Evolutionary conservation across 176 grass and related monocot genomes (phyloP), one percentile per base, ranked within the genome.

Genomic region (Aegilops tauschii): DNA sequence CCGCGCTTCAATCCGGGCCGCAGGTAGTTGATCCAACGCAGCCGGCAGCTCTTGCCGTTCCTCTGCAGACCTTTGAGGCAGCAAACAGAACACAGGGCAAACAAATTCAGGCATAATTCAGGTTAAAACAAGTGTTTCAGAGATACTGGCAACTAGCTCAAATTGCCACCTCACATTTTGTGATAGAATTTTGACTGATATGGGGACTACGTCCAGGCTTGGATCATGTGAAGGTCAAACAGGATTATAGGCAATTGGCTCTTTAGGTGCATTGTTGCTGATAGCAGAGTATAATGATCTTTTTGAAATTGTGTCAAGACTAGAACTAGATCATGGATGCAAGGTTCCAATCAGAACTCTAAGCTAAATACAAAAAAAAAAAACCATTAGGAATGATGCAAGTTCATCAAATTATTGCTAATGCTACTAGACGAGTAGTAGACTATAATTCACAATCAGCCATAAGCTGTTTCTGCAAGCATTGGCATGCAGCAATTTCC

Each of bases 1-100:
- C 95, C 95, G 52, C 82, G 88, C 27, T 97, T 97, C 77, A 97
- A 81, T 76, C 95, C 89, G 9, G 92, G 90, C 23, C 89, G 86
- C 75, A 95, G 61, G 85, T 97, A 97, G 82, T 97, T 95, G 88
- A 97, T 94, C 95, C 95, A 97, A 42, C 95, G 93, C 63, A 97
- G 72, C 8, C 95, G 91, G 69, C 95, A 97, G 87, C 95, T 97
- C 82, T 97, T 97, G 66, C 92, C 95, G 50, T 94, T 97, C 82
- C 95, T 87, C 87, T 93, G 95, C 82, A 97, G 84, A 49, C 92
- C 95, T 97, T 14, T 64, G 6, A 49, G 56, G 12, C 45, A 69
- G 14, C 21, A 76, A 80, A 52, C 5, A 34, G 58, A 76, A 76
- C 78, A 65, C 56, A 8, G 8, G 5, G 69, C 52, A 83, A 80